Evolutionary conservation across 148 eudicot genomes (phyloP).

Genomic region (Spergularia marina): DNA sequence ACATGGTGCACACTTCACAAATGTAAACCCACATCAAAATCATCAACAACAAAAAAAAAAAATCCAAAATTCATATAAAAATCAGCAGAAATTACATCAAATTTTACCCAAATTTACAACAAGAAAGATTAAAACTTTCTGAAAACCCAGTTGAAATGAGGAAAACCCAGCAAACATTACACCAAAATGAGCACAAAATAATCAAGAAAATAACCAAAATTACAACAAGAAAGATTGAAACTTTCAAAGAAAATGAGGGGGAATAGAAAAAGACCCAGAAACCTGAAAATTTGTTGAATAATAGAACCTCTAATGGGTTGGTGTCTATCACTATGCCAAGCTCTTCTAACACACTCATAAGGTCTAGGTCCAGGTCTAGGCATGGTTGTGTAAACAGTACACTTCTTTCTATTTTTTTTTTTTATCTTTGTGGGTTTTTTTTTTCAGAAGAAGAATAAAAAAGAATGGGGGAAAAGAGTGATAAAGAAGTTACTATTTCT

Average conservation of each 20-base stretch:
- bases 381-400: slow-evolving; percentile 37
- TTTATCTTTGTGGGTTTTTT: too few relatives aligned
- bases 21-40: neutral
- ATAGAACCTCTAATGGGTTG: slow-evolving; percentile 84
- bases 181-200: neutral
- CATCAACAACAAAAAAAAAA: neutral
- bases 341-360: slow-evolving; percentile 90
- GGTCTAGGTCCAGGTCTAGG: slow-evolving; percentile 97
- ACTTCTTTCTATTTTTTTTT: neutral
- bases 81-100: neutral
- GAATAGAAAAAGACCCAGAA: slow-evolving; percentile 6
- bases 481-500: too few relatives aligned
- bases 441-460: too few relatives aligned
- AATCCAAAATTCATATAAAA: neutral
- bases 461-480: too few relatives aligned
- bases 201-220: neutral
- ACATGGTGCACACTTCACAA: neutral
- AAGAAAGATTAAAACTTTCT: slow-evolving; percentile 1
- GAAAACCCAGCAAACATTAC: neutral
- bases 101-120: neutral
- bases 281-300: slow-evolving; percentile 83
- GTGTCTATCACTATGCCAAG: slow-evolving; percentile 97
- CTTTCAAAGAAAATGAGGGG: neutral
- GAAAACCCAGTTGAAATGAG: neutral
- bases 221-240: neutral